Conservation (phyloP, 2,329 filamentous ascomycete genomes). For the Colletotrichum euphorbiae region DNA sequence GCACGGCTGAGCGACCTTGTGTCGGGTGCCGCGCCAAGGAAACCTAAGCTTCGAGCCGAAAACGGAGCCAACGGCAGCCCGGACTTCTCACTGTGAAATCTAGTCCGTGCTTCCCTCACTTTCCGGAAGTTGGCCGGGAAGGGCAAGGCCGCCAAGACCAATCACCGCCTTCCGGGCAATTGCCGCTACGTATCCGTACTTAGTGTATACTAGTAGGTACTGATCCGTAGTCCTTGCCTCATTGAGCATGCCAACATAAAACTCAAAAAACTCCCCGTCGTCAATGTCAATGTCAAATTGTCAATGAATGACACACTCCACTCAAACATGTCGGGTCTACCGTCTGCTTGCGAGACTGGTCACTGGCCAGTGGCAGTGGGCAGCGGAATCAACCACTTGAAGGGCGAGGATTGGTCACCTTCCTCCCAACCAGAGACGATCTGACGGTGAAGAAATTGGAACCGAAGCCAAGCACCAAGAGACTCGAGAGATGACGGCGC, state of each 20-base stretch:
- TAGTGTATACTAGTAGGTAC: too few relatives aligned
- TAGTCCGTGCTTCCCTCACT: neutral
- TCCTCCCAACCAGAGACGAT: neutral
- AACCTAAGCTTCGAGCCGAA: constrained; percentile 37
- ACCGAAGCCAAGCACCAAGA: neutral
- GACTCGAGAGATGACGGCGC: constrained; percentile 32
- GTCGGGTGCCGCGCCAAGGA: constrained; percentile 35
- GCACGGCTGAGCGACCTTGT: constrained; percentile 23
- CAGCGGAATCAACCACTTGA: too few relatives aligned
- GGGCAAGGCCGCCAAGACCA: constrained; percentile 19
- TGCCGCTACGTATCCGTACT: constrained; percentile 23
- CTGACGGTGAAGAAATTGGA: constrained; percentile 17
- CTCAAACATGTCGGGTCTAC: neutral
- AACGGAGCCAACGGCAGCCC: constrained; percentile 29
- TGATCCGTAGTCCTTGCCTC: neutral
- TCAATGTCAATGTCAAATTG: too few relatives aligned
- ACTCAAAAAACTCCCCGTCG: too few relatives aligned
- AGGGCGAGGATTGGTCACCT: too few relatives aligned
- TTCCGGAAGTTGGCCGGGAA: constrained; percentile 2
- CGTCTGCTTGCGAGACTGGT: neutral
- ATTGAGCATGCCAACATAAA: neutral
- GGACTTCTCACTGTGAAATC: neutral
- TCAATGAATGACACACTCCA: constrained; percentile 1
- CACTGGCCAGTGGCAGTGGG: too few relatives aligned
- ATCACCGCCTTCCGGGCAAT: constrained; percentile 28